These are phyloP conservation scores for Microcyclosporella mali DNA, from an alignment of 2,329 filamentous ascomycete species.

Conservation along the genomic window DNA sequence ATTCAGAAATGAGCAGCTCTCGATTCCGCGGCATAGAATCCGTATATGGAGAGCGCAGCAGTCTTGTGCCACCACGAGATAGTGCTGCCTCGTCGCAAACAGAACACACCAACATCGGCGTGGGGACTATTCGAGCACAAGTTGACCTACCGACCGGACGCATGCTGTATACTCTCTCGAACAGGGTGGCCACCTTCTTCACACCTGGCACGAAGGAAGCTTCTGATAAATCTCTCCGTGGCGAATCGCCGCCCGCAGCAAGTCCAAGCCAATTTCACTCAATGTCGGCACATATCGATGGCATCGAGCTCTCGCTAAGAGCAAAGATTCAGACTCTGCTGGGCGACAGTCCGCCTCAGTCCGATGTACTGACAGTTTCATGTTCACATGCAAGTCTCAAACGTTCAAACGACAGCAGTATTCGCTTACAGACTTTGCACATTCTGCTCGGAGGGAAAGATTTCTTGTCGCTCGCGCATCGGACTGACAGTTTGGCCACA, in stretches of 20 bases:
- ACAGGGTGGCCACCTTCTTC: background rate
- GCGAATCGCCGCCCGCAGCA: no score
- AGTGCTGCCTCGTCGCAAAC: background rate
- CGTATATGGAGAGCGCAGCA: slow-evolving; percentile 5
- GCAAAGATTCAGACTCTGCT: background rate
- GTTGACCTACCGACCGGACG: slow-evolving; percentile 19
- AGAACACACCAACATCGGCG: slow-evolving; percentile 7
- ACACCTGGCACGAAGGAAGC: no score
- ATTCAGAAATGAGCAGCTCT: slow-evolving; percentile 36
- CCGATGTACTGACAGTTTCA: no score
- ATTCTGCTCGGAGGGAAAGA: slow-evolving; percentile 21
- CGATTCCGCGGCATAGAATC: slow-evolving; percentile 7
- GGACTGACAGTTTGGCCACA: slow-evolving; percentile 6
- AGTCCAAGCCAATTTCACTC: no score
- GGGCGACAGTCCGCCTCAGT: no score
- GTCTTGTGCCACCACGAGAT: slow-evolving; percentile 3
- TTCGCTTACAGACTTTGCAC: slow-evolving; percentile 14
- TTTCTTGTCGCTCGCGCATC: slow-evolving; percentile 17
- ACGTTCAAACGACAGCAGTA: background rate
- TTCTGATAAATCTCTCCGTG: no score
- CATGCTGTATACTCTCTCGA: slow-evolving; percentile 13
- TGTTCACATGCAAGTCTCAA: no score
- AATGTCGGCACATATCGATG: slow-evolving; percentile 3
- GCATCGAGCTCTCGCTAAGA: slow-evolving; percentile 4
- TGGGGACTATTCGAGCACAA: slow-evolving; percentile 15